Base-by-base conservation (phyloP, 768 basidiomycete genomes). In the Floccularia luteovirens region DNA sequence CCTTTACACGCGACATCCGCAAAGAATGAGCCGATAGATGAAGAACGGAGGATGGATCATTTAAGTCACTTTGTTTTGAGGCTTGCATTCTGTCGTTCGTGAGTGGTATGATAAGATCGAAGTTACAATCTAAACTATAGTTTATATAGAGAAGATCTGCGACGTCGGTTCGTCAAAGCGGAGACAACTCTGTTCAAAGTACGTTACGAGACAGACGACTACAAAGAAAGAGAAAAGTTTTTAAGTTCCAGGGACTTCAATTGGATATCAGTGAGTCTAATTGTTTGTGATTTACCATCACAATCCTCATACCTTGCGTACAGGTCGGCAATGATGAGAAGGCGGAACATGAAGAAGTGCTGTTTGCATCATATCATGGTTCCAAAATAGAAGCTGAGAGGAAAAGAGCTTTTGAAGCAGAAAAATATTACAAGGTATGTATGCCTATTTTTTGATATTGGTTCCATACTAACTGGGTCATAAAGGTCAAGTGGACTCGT, bases 81-180 rank as follows among this genome's bases (percentile, higher is more conserved):
- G 36, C 69, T 99, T 28, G 93, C 96, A 4, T 98, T 99, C 61
- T 96, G 93, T 63, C 79, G 90, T 42, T 90, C 91, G 93, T 98
- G 62, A 57, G 92, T 79, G 22, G 24, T 19, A 36, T 25, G 43
- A 14, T 24, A 13, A 30, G 38, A 35, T 22, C 24, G 11, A 28
- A 14, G 20, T 19, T 34, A 19, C 19, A 34, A 11, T 11, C 19
- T 8, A 38, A 27, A 27, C 37, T 41, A 7, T 41, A 42, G 28
- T 19, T 39, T 24, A 23, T 32, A 11, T 22, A 97, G 93, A 24
- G 93, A 96, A 51, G 94, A 99, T 35, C 69, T 99, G 25, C 70
- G 93, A 42, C 68, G 78, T 30, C 74, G 93, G 36, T 99, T 94
- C 55, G 69, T 96, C 42, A 90, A 89, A 52, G 87, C 91, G 4